These are phyloP conservation scores for Lecanicillium sp. DNA, from an alignment of 2,329 filamentous ascomycete species.

Conservation along the genomic window DNA sequence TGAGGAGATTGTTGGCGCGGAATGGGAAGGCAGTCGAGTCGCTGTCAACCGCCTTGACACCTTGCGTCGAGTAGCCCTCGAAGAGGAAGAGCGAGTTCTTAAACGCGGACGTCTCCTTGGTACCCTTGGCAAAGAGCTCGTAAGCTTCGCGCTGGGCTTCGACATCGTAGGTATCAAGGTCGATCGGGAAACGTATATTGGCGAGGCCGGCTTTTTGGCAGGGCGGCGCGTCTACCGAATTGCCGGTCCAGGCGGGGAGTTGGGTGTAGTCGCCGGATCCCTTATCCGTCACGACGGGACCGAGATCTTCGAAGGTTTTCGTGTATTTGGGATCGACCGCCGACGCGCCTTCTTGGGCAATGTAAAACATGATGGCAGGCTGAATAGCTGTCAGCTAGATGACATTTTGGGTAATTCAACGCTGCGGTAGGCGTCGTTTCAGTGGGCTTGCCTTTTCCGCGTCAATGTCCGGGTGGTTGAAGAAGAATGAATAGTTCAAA, in stretches of 20 bases:
- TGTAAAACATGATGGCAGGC: not conserved
- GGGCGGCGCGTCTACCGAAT: not conserved
- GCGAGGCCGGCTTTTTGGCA: not conserved
- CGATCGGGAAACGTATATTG: not conserved
- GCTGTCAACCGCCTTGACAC: constrained; percentile 32
- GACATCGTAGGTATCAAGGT: not conserved
- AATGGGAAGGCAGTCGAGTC: constrained; percentile 39
- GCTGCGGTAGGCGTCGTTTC: too few relatives aligned
- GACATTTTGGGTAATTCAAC: too few relatives aligned
- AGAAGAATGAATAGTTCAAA: not conserved
- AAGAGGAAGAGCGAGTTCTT: constrained; percentile 40
- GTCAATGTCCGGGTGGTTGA: not conserved
- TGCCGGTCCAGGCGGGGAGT: not conserved
- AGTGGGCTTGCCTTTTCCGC: too few relatives aligned
- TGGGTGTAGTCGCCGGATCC: not conserved
- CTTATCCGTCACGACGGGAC: not conserved
- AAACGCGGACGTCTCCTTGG: not conserved
- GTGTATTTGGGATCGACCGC: not conserved
- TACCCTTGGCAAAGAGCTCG: not conserved
- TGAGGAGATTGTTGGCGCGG: constrained; percentile 38
- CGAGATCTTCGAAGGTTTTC: not conserved
- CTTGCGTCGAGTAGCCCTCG: constrained; percentile 44
- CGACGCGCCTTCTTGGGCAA: not conserved
- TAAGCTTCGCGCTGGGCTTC: not conserved
- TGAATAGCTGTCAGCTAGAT: too few relatives aligned